phyloP scores from a whole-genome alignment of 148 eudicot genomes.

The Amaranthus cruentus region DNA sequence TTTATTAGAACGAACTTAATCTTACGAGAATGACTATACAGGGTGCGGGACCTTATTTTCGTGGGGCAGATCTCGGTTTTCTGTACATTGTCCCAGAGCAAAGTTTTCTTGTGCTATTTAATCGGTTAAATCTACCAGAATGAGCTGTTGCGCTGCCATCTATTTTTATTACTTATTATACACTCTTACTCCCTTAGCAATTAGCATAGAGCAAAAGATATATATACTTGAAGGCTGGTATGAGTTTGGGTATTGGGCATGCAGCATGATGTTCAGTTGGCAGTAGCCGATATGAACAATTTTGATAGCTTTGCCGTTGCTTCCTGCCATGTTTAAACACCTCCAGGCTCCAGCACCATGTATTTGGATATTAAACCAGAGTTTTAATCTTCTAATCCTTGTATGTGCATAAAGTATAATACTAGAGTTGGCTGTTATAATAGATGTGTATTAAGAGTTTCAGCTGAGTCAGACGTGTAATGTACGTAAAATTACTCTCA shows the following conservation, averaged over 20 bases:
- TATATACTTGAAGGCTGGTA: slow-evolving; percentile 9
- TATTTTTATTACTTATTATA: neutral
- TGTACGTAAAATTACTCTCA: neutral
- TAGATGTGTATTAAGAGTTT: slow-evolving; percentile 11
- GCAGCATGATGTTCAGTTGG: neutral
- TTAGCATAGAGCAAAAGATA: slow-evolving; percentile 12
- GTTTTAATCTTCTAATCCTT: neutral
- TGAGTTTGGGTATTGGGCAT: neutral
- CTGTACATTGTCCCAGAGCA: slow-evolving; percentile 90
- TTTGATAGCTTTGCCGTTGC: slow-evolving; percentile 16
- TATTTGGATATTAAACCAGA: neutral
- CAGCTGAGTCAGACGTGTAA: neutral
- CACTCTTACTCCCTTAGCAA: slow-evolving; percentile 4
- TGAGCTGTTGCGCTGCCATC: slow-evolving; percentile 29
- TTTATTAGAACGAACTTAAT: neutral
- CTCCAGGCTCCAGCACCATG: neutral
- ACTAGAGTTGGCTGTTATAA: neutral
- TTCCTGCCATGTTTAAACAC: neutral
- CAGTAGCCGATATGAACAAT: slow-evolving; percentile 14
- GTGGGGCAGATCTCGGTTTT: slow-evolving; percentile 93
- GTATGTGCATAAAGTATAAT: slow-evolving; percentile 12
- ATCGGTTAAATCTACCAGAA: slow-evolving; percentile 75
- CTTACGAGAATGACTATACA: slow-evolving; percentile 20
- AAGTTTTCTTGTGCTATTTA: slow-evolving; percentile 88
- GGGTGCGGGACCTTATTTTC: slow-evolving; percentile 80